Conservation (phyloP, 345 rosid species). For the Salix viminalis region DNA sequence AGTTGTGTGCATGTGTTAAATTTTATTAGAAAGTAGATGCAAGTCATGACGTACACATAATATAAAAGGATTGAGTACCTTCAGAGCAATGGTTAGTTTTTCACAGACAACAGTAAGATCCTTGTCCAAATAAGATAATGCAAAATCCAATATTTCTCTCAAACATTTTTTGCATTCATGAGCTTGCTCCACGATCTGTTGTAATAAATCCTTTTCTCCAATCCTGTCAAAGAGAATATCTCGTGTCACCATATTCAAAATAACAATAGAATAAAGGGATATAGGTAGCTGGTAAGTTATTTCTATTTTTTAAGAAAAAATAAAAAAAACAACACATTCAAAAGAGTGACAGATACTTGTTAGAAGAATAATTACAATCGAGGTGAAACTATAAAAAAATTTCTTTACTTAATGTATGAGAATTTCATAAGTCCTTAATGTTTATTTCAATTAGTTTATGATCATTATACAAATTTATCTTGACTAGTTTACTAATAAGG, state of each 20-base stretch:
- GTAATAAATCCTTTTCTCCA: constrained; percentile 46
- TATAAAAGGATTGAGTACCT: constrained; percentile 28
- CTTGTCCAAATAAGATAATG: constrained; percentile 29
- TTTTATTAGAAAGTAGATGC: neutral
- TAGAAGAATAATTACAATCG: neutral
- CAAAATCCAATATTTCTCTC: constrained; percentile 42
- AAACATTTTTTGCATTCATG: constrained; percentile 36
- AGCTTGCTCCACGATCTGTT: constrained; percentile 43
- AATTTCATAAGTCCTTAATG: neutral
- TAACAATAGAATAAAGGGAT: no score
- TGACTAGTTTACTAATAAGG: no score
- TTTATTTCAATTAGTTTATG: no score
- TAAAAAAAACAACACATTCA: neutral
- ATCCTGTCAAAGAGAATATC: constrained; percentile 33
- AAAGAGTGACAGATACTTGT: neutral
- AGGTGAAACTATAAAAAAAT: neutral
- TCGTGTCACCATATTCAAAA: no score
- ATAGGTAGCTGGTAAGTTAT: neutral
- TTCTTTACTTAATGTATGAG: neutral
- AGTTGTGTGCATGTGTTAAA: neutral
- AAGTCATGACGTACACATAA: no score
- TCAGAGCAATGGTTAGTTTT: constrained; percentile 50
- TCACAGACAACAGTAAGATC: constrained; percentile 33
- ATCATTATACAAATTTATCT: no score
- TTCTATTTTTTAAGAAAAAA: neutral